These are phyloP conservation scores for Combretum micranthum DNA, from an alignment of 345 rosid species.

Conservation along the genomic window DNA sequence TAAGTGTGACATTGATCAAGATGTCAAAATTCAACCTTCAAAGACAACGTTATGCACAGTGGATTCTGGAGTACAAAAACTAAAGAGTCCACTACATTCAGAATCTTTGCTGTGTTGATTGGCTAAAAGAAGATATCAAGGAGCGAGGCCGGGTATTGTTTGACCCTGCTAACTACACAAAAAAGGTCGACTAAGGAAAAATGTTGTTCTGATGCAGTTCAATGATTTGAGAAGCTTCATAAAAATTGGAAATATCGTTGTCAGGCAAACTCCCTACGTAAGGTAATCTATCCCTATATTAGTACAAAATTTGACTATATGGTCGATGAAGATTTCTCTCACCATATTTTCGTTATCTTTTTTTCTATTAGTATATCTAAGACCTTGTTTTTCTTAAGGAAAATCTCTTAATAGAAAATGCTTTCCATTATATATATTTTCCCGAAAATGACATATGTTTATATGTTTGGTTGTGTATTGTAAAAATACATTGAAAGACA, in stretches of 20 bases:
- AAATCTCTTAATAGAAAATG: no score
- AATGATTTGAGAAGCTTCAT: slow-evolving; percentile 42
- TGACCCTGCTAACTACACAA: slow-evolving; percentile 18
- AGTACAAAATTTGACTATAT: no score
- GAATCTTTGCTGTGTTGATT: slow-evolving; percentile 29
- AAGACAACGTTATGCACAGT: slow-evolving; percentile 20
- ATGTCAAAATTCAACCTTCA: slow-evolving; percentile 3
- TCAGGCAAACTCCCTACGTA: slow-evolving; percentile 31
- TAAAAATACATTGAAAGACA: no score
- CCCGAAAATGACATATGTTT: no score
- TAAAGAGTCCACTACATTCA: slow-evolving; percentile 8
- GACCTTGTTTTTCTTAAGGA: no score
- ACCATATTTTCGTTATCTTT: no score
- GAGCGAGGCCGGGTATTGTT: slow-evolving; percentile 19
- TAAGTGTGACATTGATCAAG: slow-evolving; percentile 14
- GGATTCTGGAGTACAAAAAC: slow-evolving; percentile 9
- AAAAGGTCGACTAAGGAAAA: slow-evolving; percentile 15
- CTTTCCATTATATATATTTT: no score
- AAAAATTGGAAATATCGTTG: slow-evolving; percentile 70
- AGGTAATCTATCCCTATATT: slow-evolving; percentile 27
- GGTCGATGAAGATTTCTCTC: no score
- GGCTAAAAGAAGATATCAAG: slow-evolving; percentile 22
- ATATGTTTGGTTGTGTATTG: no score
- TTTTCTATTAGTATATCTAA: no score
- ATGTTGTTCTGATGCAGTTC: slow-evolving; percentile 33